These are phyloP conservation scores for Vigna unguiculata DNA, from an alignment of 306 rosid species.

Conservation along the genomic window DNA sequence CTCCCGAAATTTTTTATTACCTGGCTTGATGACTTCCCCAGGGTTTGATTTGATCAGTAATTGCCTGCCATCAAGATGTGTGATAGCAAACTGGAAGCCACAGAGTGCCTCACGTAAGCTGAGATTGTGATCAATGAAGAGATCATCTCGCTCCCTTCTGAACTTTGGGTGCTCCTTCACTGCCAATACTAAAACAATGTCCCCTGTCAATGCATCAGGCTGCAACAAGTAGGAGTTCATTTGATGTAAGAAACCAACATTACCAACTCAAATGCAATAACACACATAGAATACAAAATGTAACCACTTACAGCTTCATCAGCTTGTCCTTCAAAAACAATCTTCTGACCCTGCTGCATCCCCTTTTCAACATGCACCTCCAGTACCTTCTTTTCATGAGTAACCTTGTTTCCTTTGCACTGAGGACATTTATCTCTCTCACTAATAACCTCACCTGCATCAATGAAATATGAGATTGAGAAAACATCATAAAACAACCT, in stretches of 20 bases:
- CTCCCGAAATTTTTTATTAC: constrained; percentile 42
- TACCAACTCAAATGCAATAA: constrained; percentile 17
- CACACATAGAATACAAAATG: background rate
- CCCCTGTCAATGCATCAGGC: constrained; percentile 80
- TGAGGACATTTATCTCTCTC: constrained; percentile 78
- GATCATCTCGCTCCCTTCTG: constrained; percentile 64
- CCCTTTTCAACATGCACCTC: constrained; percentile 82
- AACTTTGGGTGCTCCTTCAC: constrained; percentile 78
- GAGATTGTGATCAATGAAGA: constrained; percentile 65
- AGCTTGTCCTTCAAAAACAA: constrained; percentile 77
- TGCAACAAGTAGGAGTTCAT: constrained; percentile 42
- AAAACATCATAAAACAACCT: constrained; percentile 25
- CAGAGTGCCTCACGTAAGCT: constrained; percentile 76
- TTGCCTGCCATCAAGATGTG: constrained; percentile 86
- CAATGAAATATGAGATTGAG: constrained; percentile 34
- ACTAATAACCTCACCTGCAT: constrained; percentile 71
- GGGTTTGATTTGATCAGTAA: constrained; percentile 83
- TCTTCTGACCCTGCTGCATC: constrained; percentile 76
- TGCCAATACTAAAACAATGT: constrained; percentile 72
- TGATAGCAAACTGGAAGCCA: constrained; percentile 73
- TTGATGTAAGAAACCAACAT: constrained; percentile 5
- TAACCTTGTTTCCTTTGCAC: constrained; percentile 72
- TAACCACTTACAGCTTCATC: constrained; percentile 72
- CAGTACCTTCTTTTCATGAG: constrained; percentile 75
- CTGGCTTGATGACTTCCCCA: constrained; percentile 85